Evolutionary conservation across 768 basidiomycete genomes (phyloP).

Genomic region (Ramaria sp.): DNA sequence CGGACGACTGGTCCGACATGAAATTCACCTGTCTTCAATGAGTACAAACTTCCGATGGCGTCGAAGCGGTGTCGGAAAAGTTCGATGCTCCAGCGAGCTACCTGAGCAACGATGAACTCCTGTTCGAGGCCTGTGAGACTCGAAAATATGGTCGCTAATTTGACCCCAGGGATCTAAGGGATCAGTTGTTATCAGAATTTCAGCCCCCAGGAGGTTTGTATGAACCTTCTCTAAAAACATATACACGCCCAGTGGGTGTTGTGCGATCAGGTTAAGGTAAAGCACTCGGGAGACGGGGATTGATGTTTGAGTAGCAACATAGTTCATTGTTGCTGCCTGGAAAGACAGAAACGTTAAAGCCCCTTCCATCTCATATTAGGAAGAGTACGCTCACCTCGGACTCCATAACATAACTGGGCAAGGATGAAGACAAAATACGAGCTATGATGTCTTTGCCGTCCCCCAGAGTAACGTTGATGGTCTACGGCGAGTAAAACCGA

Average conservation of each 20-base stretch:
- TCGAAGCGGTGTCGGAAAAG: conserved; percentile 18
- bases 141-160: conserved; percentile 18
- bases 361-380: conserved; percentile 15
- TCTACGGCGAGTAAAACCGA: conserved; percentile 10
- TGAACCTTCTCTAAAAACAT: conserved; percentile 20
- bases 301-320: conserved; percentile 18
- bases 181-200: not conserved
- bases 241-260: conserved; percentile 13
- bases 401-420: conserved; percentile 11
- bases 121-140: conserved; percentile 17
- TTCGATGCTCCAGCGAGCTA: conserved; percentile 22
- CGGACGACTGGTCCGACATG: conserved; percentile 15
- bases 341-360: not conserved
- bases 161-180: conserved; percentile 19
- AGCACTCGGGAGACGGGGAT: conserved; percentile 19
- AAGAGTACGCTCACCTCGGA: conserved; percentile 6
- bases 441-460: conserved; percentile 16
- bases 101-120: conserved; percentile 17
- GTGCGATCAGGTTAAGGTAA: conserved; percentile 6
- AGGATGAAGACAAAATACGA: conserved; percentile 7
- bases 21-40: conserved; percentile 2
- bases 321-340: conserved; percentile 22
- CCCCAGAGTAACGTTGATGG: conserved; percentile 15
- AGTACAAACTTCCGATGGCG: conserved; percentile 20
- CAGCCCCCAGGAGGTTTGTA: not conserved